phyloP scores from a whole-genome alignment of 805 yeast species.

The Myxozyma vanderwaltii region DNA sequence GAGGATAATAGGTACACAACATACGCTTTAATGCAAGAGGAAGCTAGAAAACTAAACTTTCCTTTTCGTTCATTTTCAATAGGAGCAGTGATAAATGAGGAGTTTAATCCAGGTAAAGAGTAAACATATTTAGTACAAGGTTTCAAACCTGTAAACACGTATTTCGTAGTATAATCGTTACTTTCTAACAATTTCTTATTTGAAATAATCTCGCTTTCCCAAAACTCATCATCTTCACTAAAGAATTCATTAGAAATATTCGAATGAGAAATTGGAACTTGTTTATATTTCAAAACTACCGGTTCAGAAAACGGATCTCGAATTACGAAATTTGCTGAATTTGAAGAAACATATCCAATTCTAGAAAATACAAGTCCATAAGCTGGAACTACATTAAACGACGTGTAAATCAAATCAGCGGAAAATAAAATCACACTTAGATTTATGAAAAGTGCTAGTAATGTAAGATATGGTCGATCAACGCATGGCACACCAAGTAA shows the following conservation, averaged over 20 bases:
- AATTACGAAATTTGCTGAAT: slow-evolving; percentile 22
- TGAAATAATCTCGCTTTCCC: not conserved
- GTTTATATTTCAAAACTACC: slow-evolving; percentile 14
- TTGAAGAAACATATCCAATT: slow-evolving; percentile 30
- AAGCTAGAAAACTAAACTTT: slow-evolving; percentile 30
- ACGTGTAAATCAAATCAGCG: slow-evolving; percentile 25
- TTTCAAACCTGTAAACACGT: slow-evolving; percentile 15
- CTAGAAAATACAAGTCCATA: slow-evolving; percentile 27
- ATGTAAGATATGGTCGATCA: slow-evolving; percentile 1
- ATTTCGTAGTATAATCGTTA: slow-evolving; percentile 26
- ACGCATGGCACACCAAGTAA: slow-evolving; percentile 17
- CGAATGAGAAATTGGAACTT: not conserved
- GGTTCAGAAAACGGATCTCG: slow-evolving; percentile 23
- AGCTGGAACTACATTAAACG: slow-evolving; percentile 23
- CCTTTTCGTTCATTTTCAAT: slow-evolving; percentile 4
- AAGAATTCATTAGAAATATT: slow-evolving; percentile 1
- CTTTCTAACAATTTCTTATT: not conserved
- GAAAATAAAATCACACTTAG: slow-evolving; percentile 9
- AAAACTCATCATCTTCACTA: not conserved
- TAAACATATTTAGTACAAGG: slow-evolving; percentile 29
- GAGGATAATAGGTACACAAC: not conserved
- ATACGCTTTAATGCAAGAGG: slow-evolving; percentile 36
- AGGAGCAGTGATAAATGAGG: slow-evolving; percentile 32
- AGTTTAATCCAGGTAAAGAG: slow-evolving; percentile 19
- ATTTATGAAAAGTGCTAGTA: slow-evolving; percentile 14